Evolutionary conservation across 2,329 filamentous ascomycete species (phyloP).

Genomic region (Chrysoporthe austroafricana): DNA sequence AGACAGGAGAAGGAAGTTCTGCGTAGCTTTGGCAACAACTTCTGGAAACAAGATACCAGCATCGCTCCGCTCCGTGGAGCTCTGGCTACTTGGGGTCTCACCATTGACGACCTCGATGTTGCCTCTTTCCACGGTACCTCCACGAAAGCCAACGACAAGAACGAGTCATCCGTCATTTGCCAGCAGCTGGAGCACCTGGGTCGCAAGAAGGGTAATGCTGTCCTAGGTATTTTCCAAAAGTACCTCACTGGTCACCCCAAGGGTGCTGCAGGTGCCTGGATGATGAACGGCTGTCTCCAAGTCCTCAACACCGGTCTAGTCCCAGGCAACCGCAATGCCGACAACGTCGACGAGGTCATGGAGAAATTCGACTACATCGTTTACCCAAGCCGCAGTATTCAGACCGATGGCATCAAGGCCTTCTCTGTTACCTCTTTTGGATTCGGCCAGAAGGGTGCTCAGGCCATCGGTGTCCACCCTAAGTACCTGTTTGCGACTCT

Average conservation of each 20-base stretch:
- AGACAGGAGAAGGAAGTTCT: constrained; percentile 94
- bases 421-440: constrained; percentile 99
- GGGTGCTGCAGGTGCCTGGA: constrained; percentile 98
- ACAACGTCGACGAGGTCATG: constrained; percentile 96
- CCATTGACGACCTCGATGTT: constrained; percentile 91
- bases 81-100: constrained; percentile 96
- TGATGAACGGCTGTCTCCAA: constrained; percentile 98
- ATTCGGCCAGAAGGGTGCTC: constrained; percentile 98
- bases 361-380: constrained; percentile 98
- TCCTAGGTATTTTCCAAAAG: constrained; percentile 98
- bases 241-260: constrained; percentile 98
- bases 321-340: constrained; percentile 95
- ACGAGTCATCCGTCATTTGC: constrained; percentile 96
- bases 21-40: constrained; percentile 93
- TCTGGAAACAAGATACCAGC: constrained; percentile 94
- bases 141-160: constrained; percentile 99
- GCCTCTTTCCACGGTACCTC: constrained; percentile 99
- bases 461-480: constrained; percentile 95
- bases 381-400: constrained; percentile 91
- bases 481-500: constrained; percentile 96
- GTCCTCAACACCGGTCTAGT: constrained; percentile 93
- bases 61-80: constrained; percentile 96
- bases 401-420: constrained; percentile 97
- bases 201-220: constrained; percentile 92
- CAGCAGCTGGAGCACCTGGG: constrained; percentile 94